Conservation (phyloP, 1,284 basidiomycete species). For the Tilletia caries region DNA sequence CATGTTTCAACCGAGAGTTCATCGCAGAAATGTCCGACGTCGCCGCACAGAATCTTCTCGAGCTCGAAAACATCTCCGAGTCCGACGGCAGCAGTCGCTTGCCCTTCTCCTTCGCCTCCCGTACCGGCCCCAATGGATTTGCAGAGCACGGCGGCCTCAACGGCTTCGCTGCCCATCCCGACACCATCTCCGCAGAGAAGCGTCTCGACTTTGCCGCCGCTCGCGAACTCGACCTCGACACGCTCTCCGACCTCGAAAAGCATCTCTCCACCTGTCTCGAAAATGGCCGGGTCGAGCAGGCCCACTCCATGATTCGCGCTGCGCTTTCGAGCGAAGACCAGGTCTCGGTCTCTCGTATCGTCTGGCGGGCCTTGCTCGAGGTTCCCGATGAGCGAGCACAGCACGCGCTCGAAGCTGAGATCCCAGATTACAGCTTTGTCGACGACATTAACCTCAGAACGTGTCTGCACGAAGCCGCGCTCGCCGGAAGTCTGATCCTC, state of each 20-base stretch:
- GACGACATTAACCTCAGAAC: conserved; percentile 97
- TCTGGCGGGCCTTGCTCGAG: conserved; percentile 50
- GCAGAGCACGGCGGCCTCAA: not conserved
- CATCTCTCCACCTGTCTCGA: conserved; percentile 41
- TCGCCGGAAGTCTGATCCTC: conserved; percentile 75
- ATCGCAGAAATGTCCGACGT: conserved; percentile 94
- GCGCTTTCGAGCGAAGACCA: conserved; percentile 38
- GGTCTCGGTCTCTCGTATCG: conserved; percentile 43
- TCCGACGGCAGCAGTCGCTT: conserved; percentile 17
- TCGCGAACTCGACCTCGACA: conserved; percentile 30
- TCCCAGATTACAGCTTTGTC: conserved; percentile 79
- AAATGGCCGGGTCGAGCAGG: conserved; percentile 31
- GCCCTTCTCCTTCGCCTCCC: not conserved
- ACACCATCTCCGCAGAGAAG: conserved; percentile 16
- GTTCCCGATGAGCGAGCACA: conserved; percentile 34
- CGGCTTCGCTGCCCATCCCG: not conserved
- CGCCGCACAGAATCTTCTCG: conserved; percentile 85
- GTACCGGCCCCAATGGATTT: not conserved
- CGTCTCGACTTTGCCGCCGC: conserved; percentile 49
- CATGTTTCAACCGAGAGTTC: conserved; percentile 75
- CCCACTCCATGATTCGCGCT: conserved; percentile 39
- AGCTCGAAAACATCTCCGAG: conserved; percentile 69
- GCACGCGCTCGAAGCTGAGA: conserved; percentile 34
- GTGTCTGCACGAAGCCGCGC: conserved; percentile 89
- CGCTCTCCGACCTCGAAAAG: conserved; percentile 46